These are phyloP conservation scores for Haberlea rhodopensis DNA, from an alignment of 257 asterid genomes.

Conservation along the genomic window DNA sequence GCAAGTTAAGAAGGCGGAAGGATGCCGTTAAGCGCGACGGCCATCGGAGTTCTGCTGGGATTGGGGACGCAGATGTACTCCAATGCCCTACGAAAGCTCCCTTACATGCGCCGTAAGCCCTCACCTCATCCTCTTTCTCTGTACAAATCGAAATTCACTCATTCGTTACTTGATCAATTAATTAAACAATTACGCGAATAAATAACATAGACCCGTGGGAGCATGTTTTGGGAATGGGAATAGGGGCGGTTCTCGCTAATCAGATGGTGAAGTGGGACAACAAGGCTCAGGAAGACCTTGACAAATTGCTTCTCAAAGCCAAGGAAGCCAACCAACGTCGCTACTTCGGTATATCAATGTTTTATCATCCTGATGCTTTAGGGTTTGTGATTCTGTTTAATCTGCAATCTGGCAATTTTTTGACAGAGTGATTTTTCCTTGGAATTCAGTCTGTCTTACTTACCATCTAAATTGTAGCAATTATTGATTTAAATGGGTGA, in stretches of 20 bases:
- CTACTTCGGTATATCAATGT: slow-evolving; percentile 62
- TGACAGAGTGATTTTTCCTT: background rate
- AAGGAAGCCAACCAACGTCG: slow-evolving; percentile 91
- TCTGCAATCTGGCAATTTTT: background rate
- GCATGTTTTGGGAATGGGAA: slow-evolving; percentile 92
- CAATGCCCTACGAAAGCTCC: slow-evolving; percentile 96
- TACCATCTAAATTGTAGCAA: background rate
- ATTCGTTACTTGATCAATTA: background rate
- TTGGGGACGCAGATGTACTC: slow-evolving; percentile 94
- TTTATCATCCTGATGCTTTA: background rate
- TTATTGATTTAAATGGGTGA: background rate
- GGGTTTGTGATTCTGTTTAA: background rate
- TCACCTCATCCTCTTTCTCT: background rate
- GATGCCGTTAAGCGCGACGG: slow-evolving; percentile 86
- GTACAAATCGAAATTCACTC: background rate
- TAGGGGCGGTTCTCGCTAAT: slow-evolving; percentile 76
- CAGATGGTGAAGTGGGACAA: slow-evolving; percentile 88
- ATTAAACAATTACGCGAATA: background rate
- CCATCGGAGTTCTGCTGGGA: slow-evolving; percentile 82
- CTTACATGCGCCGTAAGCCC: slow-evolving; percentile 91
- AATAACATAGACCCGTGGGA: slow-evolving; percentile 88
- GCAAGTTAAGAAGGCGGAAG: background rate
- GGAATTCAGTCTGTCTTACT: background rate
- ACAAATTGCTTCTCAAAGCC: slow-evolving; percentile 75
- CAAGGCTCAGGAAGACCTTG: slow-evolving; percentile 78